Conservation (phyloP, 202 grass and related monocot genomes). For the Alloteropsis angusta region DNA sequence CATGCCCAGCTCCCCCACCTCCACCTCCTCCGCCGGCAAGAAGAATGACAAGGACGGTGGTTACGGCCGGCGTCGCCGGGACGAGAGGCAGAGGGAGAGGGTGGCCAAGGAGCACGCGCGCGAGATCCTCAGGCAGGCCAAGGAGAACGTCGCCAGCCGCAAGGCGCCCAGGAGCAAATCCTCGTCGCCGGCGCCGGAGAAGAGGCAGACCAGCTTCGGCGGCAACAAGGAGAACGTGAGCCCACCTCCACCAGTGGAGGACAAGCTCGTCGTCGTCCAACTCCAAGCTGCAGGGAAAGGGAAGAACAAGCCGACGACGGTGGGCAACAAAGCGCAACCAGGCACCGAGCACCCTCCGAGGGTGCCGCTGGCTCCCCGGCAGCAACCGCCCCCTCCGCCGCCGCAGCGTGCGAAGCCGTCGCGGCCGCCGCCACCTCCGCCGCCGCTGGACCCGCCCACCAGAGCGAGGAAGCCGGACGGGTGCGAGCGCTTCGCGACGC, state of each 20-base stretch:
- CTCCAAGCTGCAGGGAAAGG: neutral
- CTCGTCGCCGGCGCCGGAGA: neutral
- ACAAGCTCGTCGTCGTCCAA: neutral
- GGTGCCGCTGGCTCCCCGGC: neutral
- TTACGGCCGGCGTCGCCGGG: neutral
- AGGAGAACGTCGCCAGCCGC: conserved; percentile 52
- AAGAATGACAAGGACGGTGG: neutral
- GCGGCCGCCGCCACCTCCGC: conserved; percentile 4
- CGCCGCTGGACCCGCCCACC: conserved; percentile 1
- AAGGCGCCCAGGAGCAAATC: neutral
- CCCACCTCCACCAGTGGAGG: neutral
- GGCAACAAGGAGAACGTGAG: conserved; percentile 34
- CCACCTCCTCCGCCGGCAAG: neutral
- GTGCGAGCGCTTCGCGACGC: conserved; percentile 69
- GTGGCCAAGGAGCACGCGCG: conserved; percentile 37
- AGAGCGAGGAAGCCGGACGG: conserved; percentile 33
- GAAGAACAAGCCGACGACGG: neutral
- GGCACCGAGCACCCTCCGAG: neutral
- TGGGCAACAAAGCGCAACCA: too few relatives aligned
- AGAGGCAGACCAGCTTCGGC: neutral
- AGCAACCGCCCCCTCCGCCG: neutral
- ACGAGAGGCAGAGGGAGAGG: conserved; percentile 9
- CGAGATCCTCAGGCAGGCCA: conserved; percentile 67
- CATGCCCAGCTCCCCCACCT: conserved; percentile 27
- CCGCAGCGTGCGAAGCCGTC: conserved; percentile 13